Percentiles rank a stretch among this genome's conserved stretches.
These are phyloP conservation scores for Ambrosiella beaveri DNA, from an alignment of 2,329 filamentous ascomycete genomes.

Conservation along the genomic window DNA sequence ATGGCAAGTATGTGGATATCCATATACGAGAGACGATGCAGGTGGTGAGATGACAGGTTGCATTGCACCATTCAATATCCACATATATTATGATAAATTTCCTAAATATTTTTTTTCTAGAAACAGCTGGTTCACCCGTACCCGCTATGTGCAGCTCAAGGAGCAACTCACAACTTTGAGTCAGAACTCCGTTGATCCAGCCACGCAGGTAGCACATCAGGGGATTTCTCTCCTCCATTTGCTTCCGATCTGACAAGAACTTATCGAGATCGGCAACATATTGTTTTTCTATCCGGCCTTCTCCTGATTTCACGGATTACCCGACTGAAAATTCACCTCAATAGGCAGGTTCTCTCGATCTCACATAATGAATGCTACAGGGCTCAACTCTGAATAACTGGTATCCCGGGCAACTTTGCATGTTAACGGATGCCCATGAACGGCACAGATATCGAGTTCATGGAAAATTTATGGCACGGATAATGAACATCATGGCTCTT, in stretches of 20 bases:
- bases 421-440: background rate
- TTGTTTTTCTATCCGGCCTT: background rate
- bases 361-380: background rate
- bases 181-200: no score
- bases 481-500: background rate
- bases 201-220: no score
- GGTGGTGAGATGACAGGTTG: background rate
- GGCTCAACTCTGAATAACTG: background rate
- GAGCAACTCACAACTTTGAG: no score
- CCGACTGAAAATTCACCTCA: background rate
- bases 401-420: background rate
- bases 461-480: background rate
- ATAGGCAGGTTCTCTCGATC: background rate
- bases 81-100: background rate
- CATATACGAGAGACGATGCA: background rate
- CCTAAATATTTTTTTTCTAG: background rate
- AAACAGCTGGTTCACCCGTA: no score
- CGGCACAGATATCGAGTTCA: background rate
- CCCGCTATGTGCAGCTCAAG: no score
- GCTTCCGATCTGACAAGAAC: background rate
- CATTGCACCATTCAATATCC: background rate
- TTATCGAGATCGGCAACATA: no score
- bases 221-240: background rate
- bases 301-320: background rate
- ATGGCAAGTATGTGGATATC: background rate